Evolutionary conservation across 805 yeast genomes (phyloP).

Genomic region (Candida alai): DNA sequence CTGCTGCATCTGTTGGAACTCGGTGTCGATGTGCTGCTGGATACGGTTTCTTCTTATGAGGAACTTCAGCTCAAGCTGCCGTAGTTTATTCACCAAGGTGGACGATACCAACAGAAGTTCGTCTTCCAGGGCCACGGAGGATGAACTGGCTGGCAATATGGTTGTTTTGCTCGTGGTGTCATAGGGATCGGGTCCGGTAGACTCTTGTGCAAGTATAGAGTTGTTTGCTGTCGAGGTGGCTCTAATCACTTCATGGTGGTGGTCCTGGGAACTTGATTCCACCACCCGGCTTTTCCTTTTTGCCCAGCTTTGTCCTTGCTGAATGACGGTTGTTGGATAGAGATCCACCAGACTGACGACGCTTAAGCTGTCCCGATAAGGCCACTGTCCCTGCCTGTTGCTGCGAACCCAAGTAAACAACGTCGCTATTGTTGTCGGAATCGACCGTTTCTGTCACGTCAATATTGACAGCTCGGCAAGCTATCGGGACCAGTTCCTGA

Average conservation of each 20-base stretch:
- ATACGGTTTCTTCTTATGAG: constrained; percentile 10
- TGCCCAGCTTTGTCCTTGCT: no score
- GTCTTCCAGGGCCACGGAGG: constrained; percentile 10
- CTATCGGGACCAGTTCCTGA: no score
- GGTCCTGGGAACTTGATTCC: constrained; percentile 1
- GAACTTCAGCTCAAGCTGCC: constrained; percentile 12
- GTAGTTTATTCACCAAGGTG: constrained; percentile 12
- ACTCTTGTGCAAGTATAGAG: neutral
- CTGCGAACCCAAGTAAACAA: no score
- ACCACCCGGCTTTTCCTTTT: no score
- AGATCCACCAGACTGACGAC: no score
- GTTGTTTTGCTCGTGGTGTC: constrained; percentile 1
- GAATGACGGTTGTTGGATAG: no score
- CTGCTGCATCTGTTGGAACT: no score
- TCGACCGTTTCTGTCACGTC: no score
- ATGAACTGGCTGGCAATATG: neutral
- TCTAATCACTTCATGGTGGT: neutral
- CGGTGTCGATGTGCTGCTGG: constrained; percentile 11
- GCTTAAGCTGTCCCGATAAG: no score
- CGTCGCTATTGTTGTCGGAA: no score
- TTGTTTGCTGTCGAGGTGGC: constrained; percentile 3
- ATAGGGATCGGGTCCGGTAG: constrained; percentile 1
- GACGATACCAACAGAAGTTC: constrained; percentile 9
- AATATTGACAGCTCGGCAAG: no score
- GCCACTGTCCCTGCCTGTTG: no score